These are phyloP conservation scores for Dryas drummondii DNA, from an alignment of 306 rosid species.

Conservation along the genomic window DNA sequence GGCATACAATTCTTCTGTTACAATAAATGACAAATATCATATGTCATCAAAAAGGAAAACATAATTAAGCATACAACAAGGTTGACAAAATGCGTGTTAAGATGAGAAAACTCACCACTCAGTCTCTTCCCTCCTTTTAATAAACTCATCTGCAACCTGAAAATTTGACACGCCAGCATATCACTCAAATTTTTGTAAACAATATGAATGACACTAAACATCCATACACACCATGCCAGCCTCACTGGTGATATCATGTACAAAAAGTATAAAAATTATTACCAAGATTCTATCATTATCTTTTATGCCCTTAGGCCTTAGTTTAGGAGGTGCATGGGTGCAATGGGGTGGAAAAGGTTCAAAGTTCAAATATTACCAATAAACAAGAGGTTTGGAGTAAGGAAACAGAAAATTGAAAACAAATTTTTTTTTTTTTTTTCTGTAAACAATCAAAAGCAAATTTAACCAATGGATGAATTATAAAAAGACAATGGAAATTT, in stretches of 20 bases:
- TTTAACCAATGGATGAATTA: neutral
- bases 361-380: neutral
- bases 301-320: neutral
- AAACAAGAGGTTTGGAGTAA: neutral
- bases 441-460: neutral
- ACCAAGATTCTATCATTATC: neutral
- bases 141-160: conserved; percentile 92
- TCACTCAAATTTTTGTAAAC: conserved; percentile 7
- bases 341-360: neutral
- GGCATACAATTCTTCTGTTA: neutral
- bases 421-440: too few species aligned
- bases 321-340: neutral
- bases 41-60: neutral
- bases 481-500: neutral
- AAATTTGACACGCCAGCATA: conserved; percentile 20
- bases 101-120: conserved; percentile 65
- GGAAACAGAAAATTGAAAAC: neutral
- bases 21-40: neutral
- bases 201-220: neutral
- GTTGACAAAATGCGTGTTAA: conserved; percentile 19
- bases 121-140: conserved; percentile 83
- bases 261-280: neutral
- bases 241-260: neutral
- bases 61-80: neutral
- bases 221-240: neutral